phyloP scores from a whole-genome alignment of 2,329 filamentous ascomycete genomes.

The Fusarium foetens region DNA sequence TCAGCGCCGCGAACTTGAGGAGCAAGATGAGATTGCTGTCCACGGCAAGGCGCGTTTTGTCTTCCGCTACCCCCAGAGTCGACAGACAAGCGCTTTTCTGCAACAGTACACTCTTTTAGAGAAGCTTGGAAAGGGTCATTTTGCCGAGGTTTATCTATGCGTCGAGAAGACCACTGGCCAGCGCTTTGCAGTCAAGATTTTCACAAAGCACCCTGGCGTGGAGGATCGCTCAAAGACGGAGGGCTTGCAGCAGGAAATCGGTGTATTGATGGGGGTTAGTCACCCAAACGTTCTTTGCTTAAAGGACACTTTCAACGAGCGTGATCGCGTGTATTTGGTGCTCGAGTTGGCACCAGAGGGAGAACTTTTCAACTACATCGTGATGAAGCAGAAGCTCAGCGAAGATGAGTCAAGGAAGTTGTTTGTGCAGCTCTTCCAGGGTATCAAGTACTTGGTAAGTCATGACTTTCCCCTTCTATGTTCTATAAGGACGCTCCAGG shows the following conservation, averaged over 20 bases:
- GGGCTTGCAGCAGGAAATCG: conserved; percentile 93
- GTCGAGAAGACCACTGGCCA: conserved; percentile 85
- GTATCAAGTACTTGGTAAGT: conserved; percentile 91
- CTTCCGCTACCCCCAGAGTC: conserved; percentile 85
- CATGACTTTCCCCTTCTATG: neutral
- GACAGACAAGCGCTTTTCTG: conserved; percentile 79
- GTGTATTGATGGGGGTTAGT: conserved; percentile 95
- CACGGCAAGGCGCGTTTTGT: conserved; percentile 87
- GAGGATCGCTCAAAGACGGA: conserved; percentile 87
- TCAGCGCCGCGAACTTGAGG: conserved; percentile 85
- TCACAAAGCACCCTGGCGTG: conserved; percentile 84
- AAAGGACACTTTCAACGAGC: conserved; percentile 94
- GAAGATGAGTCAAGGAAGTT: conserved; percentile 87
- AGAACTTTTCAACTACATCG: conserved; percentile 95
- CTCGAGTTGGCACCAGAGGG: conserved; percentile 91
- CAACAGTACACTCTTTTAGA: conserved; percentile 88
- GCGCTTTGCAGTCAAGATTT: conserved; percentile 92
- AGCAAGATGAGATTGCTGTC: conserved; percentile 91
- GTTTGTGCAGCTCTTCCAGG: conserved; percentile 91
- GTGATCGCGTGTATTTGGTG: conserved; percentile 89
- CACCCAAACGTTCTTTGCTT: conserved; percentile 93
- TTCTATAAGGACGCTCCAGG: neutral
- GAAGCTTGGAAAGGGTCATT: conserved; percentile 93
- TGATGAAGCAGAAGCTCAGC: conserved; percentile 86
- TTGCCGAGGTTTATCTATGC: conserved; percentile 92